Percentiles rank a stretch among this genome's conserved stretches.
Evolutionary conservation across 1,284 basidiomycete species (phyloP).

Genomic region (Ustilago esculenta): DNA sequence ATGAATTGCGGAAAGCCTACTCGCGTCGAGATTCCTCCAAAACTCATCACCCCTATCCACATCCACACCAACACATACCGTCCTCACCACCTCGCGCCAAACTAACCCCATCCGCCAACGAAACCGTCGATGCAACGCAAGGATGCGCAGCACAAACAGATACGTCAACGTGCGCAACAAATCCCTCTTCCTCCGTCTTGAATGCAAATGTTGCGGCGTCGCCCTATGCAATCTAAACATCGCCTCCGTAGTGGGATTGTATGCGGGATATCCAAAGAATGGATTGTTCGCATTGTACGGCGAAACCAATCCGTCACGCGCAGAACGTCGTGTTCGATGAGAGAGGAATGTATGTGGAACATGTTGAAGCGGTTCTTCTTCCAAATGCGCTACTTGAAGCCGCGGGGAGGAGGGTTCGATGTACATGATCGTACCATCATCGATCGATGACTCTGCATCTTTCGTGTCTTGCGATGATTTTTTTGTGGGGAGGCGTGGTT

Average conservation of each 20-base stretch:
- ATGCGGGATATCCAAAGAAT: slow-evolving; percentile 82
- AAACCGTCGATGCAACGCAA: slow-evolving; percentile 52
- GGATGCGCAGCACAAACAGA: slow-evolving; percentile 62
- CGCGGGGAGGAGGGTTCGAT: slow-evolving; percentile 39
- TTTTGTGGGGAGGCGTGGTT: slow-evolving; percentile 19
- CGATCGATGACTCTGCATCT: too few relatives aligned
- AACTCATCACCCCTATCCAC: slow-evolving; percentile 30
- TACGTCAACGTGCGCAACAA: slow-evolving; percentile 63
- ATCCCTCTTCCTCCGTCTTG: slow-evolving; percentile 58
- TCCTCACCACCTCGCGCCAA: slow-evolving; percentile 15
- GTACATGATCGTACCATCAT: slow-evolving; percentile 39
- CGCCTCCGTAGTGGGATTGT: slow-evolving; percentile 19
- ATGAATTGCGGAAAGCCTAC: slow-evolving; percentile 6
- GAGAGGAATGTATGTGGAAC: slow-evolving; percentile 48
- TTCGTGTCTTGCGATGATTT: background rate
- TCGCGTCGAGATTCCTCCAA: slow-evolving; percentile 30
- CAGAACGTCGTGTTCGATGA: slow-evolving; percentile 55
- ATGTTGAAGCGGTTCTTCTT: slow-evolving; percentile 45
- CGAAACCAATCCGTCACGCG: slow-evolving; percentile 57
- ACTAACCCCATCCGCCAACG: slow-evolving; percentile 35
- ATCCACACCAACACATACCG: slow-evolving; percentile 13
- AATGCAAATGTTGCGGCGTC: slow-evolving; percentile 46
- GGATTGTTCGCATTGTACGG: slow-evolving; percentile 74
- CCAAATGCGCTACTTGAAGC: slow-evolving; percentile 47
- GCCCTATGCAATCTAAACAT: slow-evolving; percentile 16